Evolutionary conservation across 768 basidiomycete genomes (phyloP).

Genomic region (Podaxis mareebaensis): DNA sequence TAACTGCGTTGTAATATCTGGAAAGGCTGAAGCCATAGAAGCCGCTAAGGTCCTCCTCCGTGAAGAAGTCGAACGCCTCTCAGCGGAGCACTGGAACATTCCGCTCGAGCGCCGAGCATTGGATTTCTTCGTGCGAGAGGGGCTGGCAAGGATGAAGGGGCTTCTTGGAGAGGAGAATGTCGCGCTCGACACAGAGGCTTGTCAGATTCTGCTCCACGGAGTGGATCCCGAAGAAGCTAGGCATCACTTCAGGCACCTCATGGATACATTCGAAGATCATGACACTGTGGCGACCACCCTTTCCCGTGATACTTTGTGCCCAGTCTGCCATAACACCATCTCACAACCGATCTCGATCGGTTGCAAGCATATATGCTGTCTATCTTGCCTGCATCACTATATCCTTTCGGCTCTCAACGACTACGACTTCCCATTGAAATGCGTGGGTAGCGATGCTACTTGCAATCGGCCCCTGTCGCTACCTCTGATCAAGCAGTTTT

Average conservation of each 20-base stretch:
- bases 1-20: constrained; percentile 48
- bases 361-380: constrained; percentile 54
- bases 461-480: constrained; percentile 60
- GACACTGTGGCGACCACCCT: not conserved
- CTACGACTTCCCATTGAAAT: constrained; percentile 57
- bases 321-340: constrained; percentile 52
- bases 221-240: constrained; percentile 59
- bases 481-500: constrained; percentile 47
- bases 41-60: constrained; percentile 45
- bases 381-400: constrained; percentile 48
- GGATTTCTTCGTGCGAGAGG: constrained; percentile 51
- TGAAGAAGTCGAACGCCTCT: constrained; percentile 47
- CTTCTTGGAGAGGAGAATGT: constrained; percentile 17
- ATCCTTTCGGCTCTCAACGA: constrained; percentile 36
- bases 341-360: constrained; percentile 41
- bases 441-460: constrained; percentile 58
- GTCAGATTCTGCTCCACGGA: constrained; percentile 43
- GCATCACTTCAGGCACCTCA: constrained; percentile 43
- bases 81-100: constrained; percentile 42
- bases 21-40: constrained; percentile 37
- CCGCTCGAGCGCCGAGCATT: constrained; percentile 39
- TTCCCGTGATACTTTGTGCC: constrained; percentile 36
- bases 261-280: constrained; percentile 26
- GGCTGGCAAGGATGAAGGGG: constrained; percentile 50
- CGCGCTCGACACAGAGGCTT: constrained; percentile 38